A percentile compares a stretch with the other conserved stretches of the same genome.
These are phyloP conservation scores for Mikania micrantha DNA, from an alignment of 129 eudicot species.

Conservation along the genomic window DNA sequence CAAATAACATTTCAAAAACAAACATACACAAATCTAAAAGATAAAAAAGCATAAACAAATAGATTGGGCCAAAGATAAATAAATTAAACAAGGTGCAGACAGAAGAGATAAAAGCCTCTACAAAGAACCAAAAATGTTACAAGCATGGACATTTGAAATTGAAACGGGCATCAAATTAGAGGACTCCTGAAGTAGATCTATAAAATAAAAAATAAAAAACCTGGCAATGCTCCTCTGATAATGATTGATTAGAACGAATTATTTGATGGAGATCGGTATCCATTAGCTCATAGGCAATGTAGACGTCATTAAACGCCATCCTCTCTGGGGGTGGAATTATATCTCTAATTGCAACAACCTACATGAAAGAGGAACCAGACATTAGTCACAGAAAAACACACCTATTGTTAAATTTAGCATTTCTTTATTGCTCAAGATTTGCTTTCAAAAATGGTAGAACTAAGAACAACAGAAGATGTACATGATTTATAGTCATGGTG, in stretches of 20 bases:
- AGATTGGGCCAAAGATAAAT: background rate
- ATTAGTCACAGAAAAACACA: slow-evolving; percentile 16
- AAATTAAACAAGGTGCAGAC: background rate
- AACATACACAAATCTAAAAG: background rate
- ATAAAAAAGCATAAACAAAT: background rate
- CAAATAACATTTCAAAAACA: slow-evolving; percentile 1
- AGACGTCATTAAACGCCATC: slow-evolving; percentile 68
- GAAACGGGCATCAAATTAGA: slow-evolving; percentile 2
- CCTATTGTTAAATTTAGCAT: background rate
- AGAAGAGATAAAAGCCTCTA: background rate
- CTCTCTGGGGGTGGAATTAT: slow-evolving; percentile 77
- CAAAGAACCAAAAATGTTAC: background rate
- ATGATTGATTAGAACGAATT: slow-evolving; percentile 68
- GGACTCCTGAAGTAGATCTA: slow-evolving; percentile 7
- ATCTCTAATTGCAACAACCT: slow-evolving; percentile 87
- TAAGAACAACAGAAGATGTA: background rate
- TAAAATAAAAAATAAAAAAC: slow-evolving; percentile 39
- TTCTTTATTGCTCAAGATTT: slow-evolving; percentile 4
- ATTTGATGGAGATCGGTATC: slow-evolving; percentile 93
- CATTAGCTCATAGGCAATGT: slow-evolving; percentile 87
- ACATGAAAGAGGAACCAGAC: slow-evolving; percentile 18
- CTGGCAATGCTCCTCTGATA: slow-evolving; percentile 94
- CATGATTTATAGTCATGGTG: slow-evolving; percentile 4
- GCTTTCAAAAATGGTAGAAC: background rate
- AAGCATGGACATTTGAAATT: slow-evolving; percentile 3